Evolutionary conservation across 2,329 filamentous ascomycete species (phyloP), one percentile per base, ranked within the genome.

Genomic region (Paecilomyces dactylethromorphus): DNA sequence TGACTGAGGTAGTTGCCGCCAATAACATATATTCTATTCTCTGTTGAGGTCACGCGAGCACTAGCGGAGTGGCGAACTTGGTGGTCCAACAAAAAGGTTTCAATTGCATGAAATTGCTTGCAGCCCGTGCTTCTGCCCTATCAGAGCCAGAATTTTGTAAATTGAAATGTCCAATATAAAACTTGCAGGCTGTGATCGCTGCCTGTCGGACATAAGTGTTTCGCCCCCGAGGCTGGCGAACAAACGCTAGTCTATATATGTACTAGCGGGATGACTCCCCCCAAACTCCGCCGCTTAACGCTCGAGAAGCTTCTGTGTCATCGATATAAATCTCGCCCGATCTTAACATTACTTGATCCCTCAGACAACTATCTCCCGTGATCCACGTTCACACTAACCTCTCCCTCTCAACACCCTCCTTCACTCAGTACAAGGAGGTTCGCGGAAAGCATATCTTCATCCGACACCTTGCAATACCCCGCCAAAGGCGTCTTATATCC

Each of bases 251-350:
- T 13, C 50, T 21, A 1, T 3, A 52, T 52, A 24, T 12, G 50
- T 11, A 12, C 18, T 52, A 52, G 50, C 18, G 21, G 15, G 3
- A 24, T 52, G 50, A 29, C 50, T 26, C 21, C 50, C 50, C 50
- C 50, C 50, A 52, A 52, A 52, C 21, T 52, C 50, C 21, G 50
- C 22, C 45, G 2, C 31, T 53, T 59, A 64, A 62, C 65, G 65
- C 66, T 73, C 71, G 68, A 71, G 71, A 74, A 74, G 69, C 69
- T 74, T 74, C 71, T 72, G 69, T 73, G 69, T 69, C 67, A 67
- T 68, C 64, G 56, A 65, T 71, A 72, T 71, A 73, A 73, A 72
- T 70, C 50, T 71, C 63, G 58, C 62, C 60, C 59, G 60, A 58
- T 60, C 62, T 63, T 59, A 62, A 65, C 63, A n/a, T 26, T 61